Base-by-base conservation (phyloP, 192 early-diverging fungal species). In the Helicostylum pulchrum region DNA sequence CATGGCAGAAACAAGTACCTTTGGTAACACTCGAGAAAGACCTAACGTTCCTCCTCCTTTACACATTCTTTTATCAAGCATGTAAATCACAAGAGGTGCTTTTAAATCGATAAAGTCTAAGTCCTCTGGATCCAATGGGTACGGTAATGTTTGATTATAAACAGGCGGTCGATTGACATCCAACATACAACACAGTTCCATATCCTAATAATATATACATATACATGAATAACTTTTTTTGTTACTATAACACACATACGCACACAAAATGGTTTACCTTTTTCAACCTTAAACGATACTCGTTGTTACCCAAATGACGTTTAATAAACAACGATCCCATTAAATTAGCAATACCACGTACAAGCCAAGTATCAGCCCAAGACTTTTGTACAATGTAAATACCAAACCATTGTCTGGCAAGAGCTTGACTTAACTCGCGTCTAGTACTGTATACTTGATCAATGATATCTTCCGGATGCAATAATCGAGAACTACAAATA, bases 331-430 rank as follows among this genome's bases (percentile, higher is more conserved):
- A 77, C 0, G 83, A 78, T 0, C 87, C 79, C 36, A 93, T 83
- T 53, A 86, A 90, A 66, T 91, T 88, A 0, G 90, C 84, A 21
- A 99, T 69, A 11, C 94, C 95, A 44, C 82, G 66, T 7, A 90
- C 86, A 14, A 99, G 73, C 97, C 97, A 99, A 23, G 84, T 81
- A 75, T 99, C 97, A 7, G 83, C 80, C 89, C 92, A 85, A 17
- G 69, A 68, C 57, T 82, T 80, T 4, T 85, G 80, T 36, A 78
- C 68, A 44, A 99, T 85, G 66, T 89, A 93, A 17, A 90, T 84
- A 10, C 96, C 96, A 73, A 98, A 96, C 96, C 96, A 99, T 82
- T 99, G 97, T 47, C 85, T 74, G 17, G 91, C 91, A 5, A 97
- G 68, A 0, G 85, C 87, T 45, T 85, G 71, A 17, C 83, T 85